Conservation (phyloP, 345 rosid species). For the Excoecaria cochinchinensis region DNA sequence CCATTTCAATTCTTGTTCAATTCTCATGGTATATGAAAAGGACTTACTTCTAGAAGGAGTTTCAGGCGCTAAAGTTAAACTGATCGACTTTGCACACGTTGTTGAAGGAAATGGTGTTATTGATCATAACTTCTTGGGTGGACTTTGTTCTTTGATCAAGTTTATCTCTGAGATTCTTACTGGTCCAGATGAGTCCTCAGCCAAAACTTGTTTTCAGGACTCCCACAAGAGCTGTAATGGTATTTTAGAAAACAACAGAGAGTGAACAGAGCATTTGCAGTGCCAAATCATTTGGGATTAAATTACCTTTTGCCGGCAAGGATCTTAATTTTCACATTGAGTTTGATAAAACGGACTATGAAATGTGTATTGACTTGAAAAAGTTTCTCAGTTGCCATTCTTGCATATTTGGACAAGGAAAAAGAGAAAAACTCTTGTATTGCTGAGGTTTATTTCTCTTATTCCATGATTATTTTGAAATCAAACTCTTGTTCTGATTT, state of each 20-base stretch:
- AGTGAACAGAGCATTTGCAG: not conserved
- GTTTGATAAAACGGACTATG: not conserved
- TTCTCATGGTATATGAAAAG: constrained; percentile 67
- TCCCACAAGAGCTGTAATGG: constrained; percentile 20
- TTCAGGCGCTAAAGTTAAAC: constrained; percentile 53
- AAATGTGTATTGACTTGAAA: not conserved
- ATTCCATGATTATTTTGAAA: not conserved
- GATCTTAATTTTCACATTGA: not conserved
- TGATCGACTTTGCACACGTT: constrained; percentile 94
- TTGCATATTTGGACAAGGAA: not conserved
- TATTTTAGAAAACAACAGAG: constrained; percentile 9
- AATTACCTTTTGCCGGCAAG: not conserved
- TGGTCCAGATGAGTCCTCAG: constrained; percentile 41
- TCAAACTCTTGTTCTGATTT: no score
- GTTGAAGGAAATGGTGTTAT: constrained; percentile 76
- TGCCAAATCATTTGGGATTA: not conserved
- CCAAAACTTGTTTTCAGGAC: constrained; percentile 17
- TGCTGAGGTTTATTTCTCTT: not conserved
- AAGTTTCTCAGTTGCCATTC: not conserved
- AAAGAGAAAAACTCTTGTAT: not conserved
- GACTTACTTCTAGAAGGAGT: constrained; percentile 39
- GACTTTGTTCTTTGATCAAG: constrained; percentile 85
- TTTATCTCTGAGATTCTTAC: constrained; percentile 63
- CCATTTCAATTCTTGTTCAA: constrained; percentile 87
- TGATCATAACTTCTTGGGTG: constrained; percentile 96